These are phyloP conservation scores for Penicillium nucicola DNA, from an alignment of 495 filamentous ascomycete species.

Conservation along the genomic window DNA sequence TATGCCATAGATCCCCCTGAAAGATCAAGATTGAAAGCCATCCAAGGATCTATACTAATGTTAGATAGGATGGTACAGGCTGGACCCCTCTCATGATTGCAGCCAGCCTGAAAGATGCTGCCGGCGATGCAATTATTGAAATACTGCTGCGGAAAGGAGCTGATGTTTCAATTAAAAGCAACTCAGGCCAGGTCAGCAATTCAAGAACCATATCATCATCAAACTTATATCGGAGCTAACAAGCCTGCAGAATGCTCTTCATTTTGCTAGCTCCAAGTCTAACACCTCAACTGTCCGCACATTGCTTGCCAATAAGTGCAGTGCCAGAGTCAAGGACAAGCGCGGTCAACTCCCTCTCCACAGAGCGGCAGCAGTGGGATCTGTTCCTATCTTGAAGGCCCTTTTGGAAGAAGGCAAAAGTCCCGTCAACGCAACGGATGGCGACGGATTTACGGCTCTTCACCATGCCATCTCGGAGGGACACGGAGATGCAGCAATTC, in stretches of 20 bases:
- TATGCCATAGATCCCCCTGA: no score
- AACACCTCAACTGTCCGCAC: slow-evolving; percentile 78
- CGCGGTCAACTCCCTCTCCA: slow-evolving; percentile 84
- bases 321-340: slow-evolving; percentile 79
- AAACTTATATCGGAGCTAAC: background rate
- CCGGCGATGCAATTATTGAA: slow-evolving; percentile 55
- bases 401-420: slow-evolving; percentile 72
- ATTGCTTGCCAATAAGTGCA: slow-evolving; percentile 72
- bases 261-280: slow-evolving; percentile 87
- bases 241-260: slow-evolving; percentile 65
- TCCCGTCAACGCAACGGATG: slow-evolving; percentile 84
- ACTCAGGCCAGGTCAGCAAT: slow-evolving; percentile 53
- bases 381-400: slow-evolving; percentile 77
- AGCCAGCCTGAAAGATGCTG: slow-evolving; percentile 66
- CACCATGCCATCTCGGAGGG: slow-evolving; percentile 95
- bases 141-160: slow-evolving; percentile 76
- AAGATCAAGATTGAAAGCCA: background rate
- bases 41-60: background rate
- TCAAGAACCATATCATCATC: background rate
- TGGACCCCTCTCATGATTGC: slow-evolving; percentile 98
- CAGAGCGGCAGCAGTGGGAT: slow-evolving; percentile 86
- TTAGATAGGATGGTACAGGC: slow-evolving; percentile 72
- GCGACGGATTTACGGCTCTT: slow-evolving; percentile 77
- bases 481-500: slow-evolving; percentile 83
- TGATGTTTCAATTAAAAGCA: slow-evolving; percentile 77